Evolutionary conservation across 768 basidiomycete genomes (phyloP).

Genomic region (Psilocybe tampanensis): DNA sequence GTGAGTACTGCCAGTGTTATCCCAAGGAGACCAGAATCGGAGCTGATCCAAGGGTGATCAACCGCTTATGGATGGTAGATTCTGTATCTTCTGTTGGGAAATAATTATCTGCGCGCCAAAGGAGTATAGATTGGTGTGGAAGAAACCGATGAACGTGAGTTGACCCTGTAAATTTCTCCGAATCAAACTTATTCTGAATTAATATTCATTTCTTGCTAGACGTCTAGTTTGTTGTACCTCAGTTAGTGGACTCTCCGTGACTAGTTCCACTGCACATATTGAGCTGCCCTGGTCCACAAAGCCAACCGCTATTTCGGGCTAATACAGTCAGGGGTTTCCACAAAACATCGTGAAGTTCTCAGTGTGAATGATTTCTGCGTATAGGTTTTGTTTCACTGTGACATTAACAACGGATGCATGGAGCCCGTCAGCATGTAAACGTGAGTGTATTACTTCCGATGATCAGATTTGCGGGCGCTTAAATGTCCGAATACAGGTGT

Average conservation of each 20-base stretch:
- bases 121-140: slow-evolving; percentile 25
- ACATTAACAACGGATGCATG: slow-evolving; percentile 18
- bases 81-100: slow-evolving; percentile 28
- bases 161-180: too few relatives aligned
- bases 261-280: too few relatives aligned
- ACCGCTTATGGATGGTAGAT: too few relatives aligned
- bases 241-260: too few relatives aligned
- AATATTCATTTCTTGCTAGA: neutral
- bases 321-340: too few relatives aligned
- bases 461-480: neutral
- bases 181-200: too few relatives aligned
- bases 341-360: too few relatives aligned
- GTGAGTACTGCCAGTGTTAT: too few relatives aligned
- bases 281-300: too few relatives aligned
- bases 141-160: slow-evolving; percentile 21
- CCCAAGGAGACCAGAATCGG: too few relatives aligned
- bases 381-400: slow-evolving; percentile 11
- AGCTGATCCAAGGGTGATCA: too few relatives aligned
- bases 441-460: slow-evolving; percentile 9
- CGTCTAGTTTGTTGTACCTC: slow-evolving; percentile 11
- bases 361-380: too few relatives aligned
- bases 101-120: slow-evolving; percentile 22
- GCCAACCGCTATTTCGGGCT: slow-evolving; percentile 26
- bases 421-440: slow-evolving; percentile 16
- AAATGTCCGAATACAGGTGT: neutral